Evolutionary conservation across 2,329 filamentous ascomycete species (phyloP).

Genomic region (Xylaria hypoxylon): DNA sequence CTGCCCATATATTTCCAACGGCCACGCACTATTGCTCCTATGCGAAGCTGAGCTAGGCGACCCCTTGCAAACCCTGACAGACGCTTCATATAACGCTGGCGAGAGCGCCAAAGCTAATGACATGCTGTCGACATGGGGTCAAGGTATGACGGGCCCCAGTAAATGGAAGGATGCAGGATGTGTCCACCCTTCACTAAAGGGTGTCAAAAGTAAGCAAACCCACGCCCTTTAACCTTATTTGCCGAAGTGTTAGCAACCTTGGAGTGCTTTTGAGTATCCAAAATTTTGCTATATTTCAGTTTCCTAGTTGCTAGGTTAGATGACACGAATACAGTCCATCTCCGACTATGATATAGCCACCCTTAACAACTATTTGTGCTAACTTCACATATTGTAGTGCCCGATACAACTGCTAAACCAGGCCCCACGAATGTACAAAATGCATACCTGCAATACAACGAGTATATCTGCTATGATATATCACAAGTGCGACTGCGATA

Average conservation of each 20-base stretch:
- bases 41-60: conserved; percentile 86
- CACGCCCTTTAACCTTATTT: background rate
- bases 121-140: conserved; percentile 76
- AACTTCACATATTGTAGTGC: conserved; percentile 50
- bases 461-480: conserved; percentile 78
- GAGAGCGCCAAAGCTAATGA: conserved; percentile 70
- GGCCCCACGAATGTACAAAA: conserved; percentile 59
- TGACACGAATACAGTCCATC: background rate
- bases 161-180: conserved; percentile 81
- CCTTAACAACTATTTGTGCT: conserved; percentile 6
- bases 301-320: no score
- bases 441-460: conserved; percentile 73
- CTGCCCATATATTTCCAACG: conserved; percentile 68
- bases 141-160: conserved; percentile 71
- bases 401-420: conserved; percentile 61
- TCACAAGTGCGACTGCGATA: conserved; percentile 78
- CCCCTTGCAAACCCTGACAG: conserved; percentile 74
- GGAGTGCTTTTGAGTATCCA: no score
- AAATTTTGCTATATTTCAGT: background rate
- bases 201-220: conserved; percentile 70
- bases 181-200: conserved; percentile 73
- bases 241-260: background rate
- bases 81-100: conserved; percentile 71
- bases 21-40: conserved; percentile 79
- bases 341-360: background rate